Evolutionary conservation across 306 rosid species (phyloP).

Genomic region (Vigna hirtella): DNA sequence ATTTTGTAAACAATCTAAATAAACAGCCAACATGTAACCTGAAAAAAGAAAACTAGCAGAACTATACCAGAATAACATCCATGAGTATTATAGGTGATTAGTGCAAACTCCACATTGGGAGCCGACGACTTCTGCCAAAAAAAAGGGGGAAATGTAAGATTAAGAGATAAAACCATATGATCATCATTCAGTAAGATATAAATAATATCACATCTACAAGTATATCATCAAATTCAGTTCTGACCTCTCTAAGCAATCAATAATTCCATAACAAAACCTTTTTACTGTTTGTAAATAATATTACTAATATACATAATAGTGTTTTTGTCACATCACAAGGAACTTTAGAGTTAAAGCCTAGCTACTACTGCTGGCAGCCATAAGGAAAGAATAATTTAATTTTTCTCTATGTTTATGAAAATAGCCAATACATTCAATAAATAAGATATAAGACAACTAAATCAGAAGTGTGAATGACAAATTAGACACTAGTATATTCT

Average conservation of each 20-base stretch:
- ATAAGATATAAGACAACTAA: slow-evolving; percentile 16
- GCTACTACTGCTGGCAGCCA: slow-evolving; percentile 21
- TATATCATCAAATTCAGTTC: slow-evolving; percentile 25
- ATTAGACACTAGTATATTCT: slow-evolving; percentile 9
- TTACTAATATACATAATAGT: background rate
- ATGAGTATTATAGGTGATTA: slow-evolving; percentile 82
- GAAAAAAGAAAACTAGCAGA: slow-evolving; percentile 42
- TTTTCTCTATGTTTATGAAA: slow-evolving; percentile 14
- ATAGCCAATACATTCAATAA: slow-evolving; percentile 23
- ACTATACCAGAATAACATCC: slow-evolving; percentile 91
- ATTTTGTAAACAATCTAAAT: background rate
- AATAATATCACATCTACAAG: slow-evolving; percentile 15
- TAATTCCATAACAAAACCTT: slow-evolving; percentile 13
- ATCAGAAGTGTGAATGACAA: background rate
- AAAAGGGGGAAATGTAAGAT: slow-evolving; percentile 37
- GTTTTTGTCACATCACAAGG: background rate
- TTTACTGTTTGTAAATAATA: background rate
- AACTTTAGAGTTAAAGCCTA: slow-evolving; percentile 8
- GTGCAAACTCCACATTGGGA: slow-evolving; percentile 69
- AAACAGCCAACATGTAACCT: slow-evolving; percentile 22
- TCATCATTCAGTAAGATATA: slow-evolving; percentile 32
- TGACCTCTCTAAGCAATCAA: background rate
- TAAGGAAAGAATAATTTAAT: background rate
- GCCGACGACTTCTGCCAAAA: slow-evolving; percentile 71
- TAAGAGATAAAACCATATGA: slow-evolving; percentile 35